Conservation (phyloP, 2,329 filamentous ascomycete genomes). For the Xylaria sp. region DNA sequence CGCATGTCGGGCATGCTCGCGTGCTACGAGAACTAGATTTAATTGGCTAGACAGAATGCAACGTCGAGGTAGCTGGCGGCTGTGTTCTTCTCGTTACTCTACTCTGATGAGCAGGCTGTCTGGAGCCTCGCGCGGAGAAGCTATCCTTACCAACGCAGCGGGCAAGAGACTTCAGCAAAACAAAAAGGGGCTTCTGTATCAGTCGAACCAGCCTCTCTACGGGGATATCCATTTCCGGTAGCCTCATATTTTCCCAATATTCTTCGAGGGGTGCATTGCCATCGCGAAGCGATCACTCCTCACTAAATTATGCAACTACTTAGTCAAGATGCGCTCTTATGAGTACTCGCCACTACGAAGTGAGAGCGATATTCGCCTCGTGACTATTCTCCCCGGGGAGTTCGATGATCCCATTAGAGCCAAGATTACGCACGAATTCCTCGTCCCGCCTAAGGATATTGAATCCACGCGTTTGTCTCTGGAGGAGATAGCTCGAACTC, state of each 20-base stretch:
- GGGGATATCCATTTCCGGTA: neutral
- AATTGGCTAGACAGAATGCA: too few species aligned
- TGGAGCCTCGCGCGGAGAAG: too few species aligned
- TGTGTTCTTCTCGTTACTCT: too few species aligned
- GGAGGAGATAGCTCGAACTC: constrained; percentile 30
- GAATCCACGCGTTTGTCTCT: constrained; percentile 30
- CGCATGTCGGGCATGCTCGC: too few species aligned
- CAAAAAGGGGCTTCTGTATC: neutral
- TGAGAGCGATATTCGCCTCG: constrained; percentile 36
- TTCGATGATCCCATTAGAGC: constrained; percentile 36
- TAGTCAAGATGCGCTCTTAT: constrained; percentile 17
- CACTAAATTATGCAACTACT: neutral
- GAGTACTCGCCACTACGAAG: constrained; percentile 36
- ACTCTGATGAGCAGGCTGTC: too few species aligned
- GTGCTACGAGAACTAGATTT: too few species aligned
- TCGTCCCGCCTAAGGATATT: constrained; percentile 17
- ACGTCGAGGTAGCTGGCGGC: too few species aligned
- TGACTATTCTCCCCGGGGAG: constrained; percentile 38
- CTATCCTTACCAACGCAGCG: too few species aligned
- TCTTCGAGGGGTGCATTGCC: too few species aligned
- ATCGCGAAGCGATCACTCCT: neutral
- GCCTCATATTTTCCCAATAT: neutral
- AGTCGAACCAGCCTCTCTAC: neutral
- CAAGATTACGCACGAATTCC: constrained; percentile 33
- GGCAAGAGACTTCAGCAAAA: neutral